These are phyloP conservation scores for Annulohypoxylon maeteangense DNA, from an alignment of 495 filamentous ascomycete genomes.

Conservation along the genomic window DNA sequence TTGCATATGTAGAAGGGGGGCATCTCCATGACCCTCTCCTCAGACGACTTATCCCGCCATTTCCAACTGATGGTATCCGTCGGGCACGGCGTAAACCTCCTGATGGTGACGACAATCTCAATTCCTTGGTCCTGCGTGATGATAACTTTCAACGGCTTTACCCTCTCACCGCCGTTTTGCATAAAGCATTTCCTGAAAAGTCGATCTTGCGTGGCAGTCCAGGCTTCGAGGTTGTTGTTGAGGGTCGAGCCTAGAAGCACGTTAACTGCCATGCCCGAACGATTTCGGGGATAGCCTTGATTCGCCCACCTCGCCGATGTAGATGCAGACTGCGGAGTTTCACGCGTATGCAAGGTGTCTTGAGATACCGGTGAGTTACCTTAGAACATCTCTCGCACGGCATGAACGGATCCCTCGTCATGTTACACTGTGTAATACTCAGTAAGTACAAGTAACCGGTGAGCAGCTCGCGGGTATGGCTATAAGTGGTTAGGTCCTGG, in stretches of 20 bases:
- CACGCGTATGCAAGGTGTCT: conserved; percentile 5
- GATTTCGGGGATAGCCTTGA: background rate
- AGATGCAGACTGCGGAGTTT: conserved; percentile 3
- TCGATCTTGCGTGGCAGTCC: background rate
- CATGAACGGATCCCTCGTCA: conserved; percentile 4
- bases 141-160: background rate
- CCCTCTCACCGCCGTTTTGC: background rate
- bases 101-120: background rate
- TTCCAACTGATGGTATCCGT: conserved; percentile 9
- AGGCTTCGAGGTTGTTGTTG: background rate
- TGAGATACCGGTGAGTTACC: conserved; percentile 4
- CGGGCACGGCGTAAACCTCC: background rate
- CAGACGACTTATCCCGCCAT: conserved; percentile 1
- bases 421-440: conserved; percentile 15
- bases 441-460: conserved; percentile 8
- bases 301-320: conserved; percentile 8
- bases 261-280: background rate
- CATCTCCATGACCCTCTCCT: conserved; percentile 8
- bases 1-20: conserved; percentile 9
- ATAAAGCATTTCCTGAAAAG: background rate
- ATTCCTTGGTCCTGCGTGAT: conserved; percentile 10
- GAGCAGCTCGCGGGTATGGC: background rate
- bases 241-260: conserved; percentile 6
- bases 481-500: background rate
- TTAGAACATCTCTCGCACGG: conserved; percentile 9